Evolutionary conservation across 768 basidiomycete genomes (phyloP), one percentile per base, ranked within the genome.

Genomic region (Termitomyces sp.): DNA sequence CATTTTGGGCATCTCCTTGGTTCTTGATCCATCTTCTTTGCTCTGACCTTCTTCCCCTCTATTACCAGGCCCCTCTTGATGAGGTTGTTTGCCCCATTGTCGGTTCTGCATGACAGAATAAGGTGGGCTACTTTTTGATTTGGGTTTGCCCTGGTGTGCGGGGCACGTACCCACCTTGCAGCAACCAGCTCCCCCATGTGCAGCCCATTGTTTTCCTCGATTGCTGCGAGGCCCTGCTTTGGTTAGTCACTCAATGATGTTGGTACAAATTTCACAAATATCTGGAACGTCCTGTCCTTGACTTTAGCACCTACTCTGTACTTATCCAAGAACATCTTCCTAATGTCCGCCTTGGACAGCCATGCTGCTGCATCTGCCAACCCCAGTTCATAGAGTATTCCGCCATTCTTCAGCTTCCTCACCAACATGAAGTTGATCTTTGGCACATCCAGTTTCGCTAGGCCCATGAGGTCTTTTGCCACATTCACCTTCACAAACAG

Each of bases 11-110:
- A 44, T 7, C n/a, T 0, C 4, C 42, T 44, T 1, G 65, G 69
- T 46, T 69, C 67, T 11, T 51, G 32, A 1, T 67, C 48, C 12
- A 66, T 55, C 53, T 68, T 68, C 7, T 51, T 33, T n/a, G 45
- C 65, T 2, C 7, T 1, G 3, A 65, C 60, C 1, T 32, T 33
- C 44, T 65, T 66, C 22, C 69, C 68, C 8, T 67, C 58, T 1
- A 67, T 53, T 13, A 63, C 60, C 2, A 66, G 9, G 2, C 66
- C 62, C 13, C 61, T 46, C 6, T 38, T n/a, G 0, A 70, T 63
- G 4, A 39, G 38, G 15, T 51, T 36, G 58, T 70, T 70, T 2
- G 69, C 69, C 1, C 51, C 44, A 12, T 40, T 42, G 3, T 32
- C 20, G n/a, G n/a, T n/a, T n/a, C n/a, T n/a, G n/a, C 33, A 49